Evolutionary conservation across 768 basidiomycete species (phyloP).

Genomic region (Mycena albidolilacea): DNA sequence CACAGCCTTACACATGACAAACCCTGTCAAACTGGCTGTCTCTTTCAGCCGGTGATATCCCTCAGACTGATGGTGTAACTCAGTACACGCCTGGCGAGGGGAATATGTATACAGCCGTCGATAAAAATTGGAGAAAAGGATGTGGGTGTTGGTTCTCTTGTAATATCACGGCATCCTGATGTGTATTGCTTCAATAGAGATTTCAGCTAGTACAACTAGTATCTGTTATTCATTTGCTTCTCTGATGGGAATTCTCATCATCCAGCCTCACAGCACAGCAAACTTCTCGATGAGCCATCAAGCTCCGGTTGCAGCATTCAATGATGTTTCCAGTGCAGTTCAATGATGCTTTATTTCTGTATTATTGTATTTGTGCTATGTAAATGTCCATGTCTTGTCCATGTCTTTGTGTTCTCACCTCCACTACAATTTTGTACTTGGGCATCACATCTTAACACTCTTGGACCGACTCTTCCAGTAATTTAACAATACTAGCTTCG

Average conservation of each 20-base stretch:
- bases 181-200: background rate
- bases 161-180: background rate
- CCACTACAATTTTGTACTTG: too few relatives aligned
- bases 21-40: background rate
- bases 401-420: too few relatives aligned
- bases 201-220: slow-evolving; percentile 6
- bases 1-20: background rate
- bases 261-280: slow-evolving; percentile 10
- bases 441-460: too few relatives aligned
- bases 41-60: background rate
- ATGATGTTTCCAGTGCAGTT: background rate
- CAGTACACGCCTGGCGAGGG: too few relatives aligned
- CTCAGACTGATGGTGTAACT: slow-evolving; percentile 1
- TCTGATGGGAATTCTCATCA: background rate
- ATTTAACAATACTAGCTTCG: too few relatives aligned
- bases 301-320: slow-evolving; percentile 11
- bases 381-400: too few relatives aligned
- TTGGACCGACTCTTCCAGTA: too few relatives aligned
- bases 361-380: too few relatives aligned
- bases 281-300: slow-evolving; percentile 20
- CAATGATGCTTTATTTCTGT: too few relatives aligned
- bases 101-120: slow-evolving; percentile 12
- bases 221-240: background rate
- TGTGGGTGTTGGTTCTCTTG: slow-evolving; percentile 6
- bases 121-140: slow-evolving; percentile 19